Evolutionary conservation across 371 early-diverging fungal species (phyloP).

Genomic region (Saksenaea vasiformis): DNA sequence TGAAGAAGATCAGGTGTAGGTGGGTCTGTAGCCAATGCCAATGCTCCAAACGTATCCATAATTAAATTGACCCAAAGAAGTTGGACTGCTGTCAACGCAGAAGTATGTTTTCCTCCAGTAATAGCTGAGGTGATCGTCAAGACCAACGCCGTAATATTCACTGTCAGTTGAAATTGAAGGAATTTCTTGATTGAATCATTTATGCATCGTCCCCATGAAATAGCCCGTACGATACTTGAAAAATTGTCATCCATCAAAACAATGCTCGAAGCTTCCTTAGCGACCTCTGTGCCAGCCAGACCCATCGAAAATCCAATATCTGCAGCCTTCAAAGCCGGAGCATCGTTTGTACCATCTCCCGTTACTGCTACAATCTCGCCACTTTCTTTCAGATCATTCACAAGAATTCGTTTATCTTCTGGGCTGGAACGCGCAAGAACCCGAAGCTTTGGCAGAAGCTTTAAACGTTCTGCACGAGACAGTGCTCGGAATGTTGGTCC

Average conservation of each 20-base stretch:
- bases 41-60: constrained; percentile 81
- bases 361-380: constrained; percentile 82
- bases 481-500: constrained; percentile 70
- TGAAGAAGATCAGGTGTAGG: constrained; percentile 67
- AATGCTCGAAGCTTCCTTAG: constrained; percentile 81
- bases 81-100: constrained; percentile 73
- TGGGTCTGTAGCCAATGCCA: constrained; percentile 77
- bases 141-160: constrained; percentile 74
- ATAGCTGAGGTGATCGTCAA: constrained; percentile 70
- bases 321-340: constrained; percentile 77
- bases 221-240: constrained; percentile 73
- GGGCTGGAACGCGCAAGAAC: constrained; percentile 79
- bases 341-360: constrained; percentile 83
- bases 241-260: constrained; percentile 85
- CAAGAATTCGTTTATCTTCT: constrained; percentile 75
- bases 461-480: constrained; percentile 48
- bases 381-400: constrained; percentile 58
- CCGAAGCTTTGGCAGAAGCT: constrained; percentile 61
- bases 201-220: constrained; percentile 81
- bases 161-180: constrained; percentile 79
- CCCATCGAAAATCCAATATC: constrained; percentile 88
- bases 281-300: constrained; percentile 79
- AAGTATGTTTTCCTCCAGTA: constrained; percentile 39
- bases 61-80: constrained; percentile 83
- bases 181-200: constrained; percentile 82